Evolutionary conservation across 805 yeast species (phyloP).

Genomic region (Sugiyamaella marilandica): DNA sequence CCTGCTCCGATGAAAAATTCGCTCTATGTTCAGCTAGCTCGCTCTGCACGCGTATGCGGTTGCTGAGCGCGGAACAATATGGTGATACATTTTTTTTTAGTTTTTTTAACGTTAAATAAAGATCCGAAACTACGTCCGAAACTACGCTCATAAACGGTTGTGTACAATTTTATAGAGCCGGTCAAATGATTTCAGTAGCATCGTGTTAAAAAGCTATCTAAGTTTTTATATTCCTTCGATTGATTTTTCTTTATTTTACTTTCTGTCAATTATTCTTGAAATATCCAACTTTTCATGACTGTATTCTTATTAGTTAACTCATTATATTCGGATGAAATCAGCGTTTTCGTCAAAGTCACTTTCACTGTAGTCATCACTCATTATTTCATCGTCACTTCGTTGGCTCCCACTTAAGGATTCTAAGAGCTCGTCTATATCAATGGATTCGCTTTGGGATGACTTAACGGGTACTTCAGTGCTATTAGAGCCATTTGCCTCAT

Average conservation of each 20-base stretch:
- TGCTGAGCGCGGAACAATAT: slow-evolving; percentile 26
- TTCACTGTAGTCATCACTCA: background rate
- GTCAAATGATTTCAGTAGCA: too few species aligned
- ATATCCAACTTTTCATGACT: background rate
- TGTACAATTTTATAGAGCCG: too few species aligned
- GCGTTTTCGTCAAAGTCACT: slow-evolving; percentile 21
- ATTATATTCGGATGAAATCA: slow-evolving; percentile 5
- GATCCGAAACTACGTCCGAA: too few species aligned
- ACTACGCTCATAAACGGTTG: too few species aligned
- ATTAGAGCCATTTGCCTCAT: slow-evolving; percentile 13
- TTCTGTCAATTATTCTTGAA: too few species aligned
- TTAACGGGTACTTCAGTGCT: slow-evolving; percentile 16
- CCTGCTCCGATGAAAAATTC: slow-evolving; percentile 36
- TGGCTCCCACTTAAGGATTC: background rate
- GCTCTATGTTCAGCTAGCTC: slow-evolving; percentile 27
- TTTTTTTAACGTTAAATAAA: background rate
- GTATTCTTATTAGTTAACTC: background rate
- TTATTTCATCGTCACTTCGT: background rate
- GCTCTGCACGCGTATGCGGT: slow-evolving; percentile 6
- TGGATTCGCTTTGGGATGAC: slow-evolving; percentile 23
- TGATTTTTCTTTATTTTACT: too few species aligned
- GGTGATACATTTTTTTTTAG: slow-evolving; percentile 28
- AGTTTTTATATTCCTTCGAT: too few species aligned
- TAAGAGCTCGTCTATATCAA: slow-evolving; percentile 13
- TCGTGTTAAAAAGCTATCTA: too few species aligned